Percentiles rank a stretch among this genome's conserved stretches.
These are phyloP conservation scores for Fusarium temperatum DNA, from an alignment of 2,329 filamentous ascomycete species.

Conservation along the genomic window DNA sequence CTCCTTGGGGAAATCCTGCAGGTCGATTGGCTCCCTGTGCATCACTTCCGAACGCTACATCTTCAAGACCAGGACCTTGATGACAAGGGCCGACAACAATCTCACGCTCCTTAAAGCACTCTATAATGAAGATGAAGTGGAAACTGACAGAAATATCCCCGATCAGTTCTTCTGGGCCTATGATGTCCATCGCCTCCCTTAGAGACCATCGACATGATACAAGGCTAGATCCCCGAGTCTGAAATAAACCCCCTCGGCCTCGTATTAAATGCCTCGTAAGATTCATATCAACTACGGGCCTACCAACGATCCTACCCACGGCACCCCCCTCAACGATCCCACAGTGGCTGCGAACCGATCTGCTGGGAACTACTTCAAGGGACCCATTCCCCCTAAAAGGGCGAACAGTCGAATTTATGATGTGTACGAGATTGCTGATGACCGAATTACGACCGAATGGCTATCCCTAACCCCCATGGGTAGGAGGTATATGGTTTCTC, in stretches of 20 bases:
- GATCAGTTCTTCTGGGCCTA: accelerated
- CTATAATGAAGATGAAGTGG: accelerated
- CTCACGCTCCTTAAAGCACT: accelerated
- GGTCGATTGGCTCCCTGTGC: neutral
- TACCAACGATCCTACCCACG: no score
- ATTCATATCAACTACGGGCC: no score
- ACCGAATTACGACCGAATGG: accelerated
- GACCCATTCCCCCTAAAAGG: neutral
- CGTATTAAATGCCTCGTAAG: accelerated
- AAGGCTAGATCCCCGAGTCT: no score
- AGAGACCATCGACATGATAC: no score
- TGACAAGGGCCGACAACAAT: neutral
- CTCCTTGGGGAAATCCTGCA: neutral
- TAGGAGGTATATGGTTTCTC: neutral
- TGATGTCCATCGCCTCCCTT: neutral
- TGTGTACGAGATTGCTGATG: accelerated
- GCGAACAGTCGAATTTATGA: neutral
- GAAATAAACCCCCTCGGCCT: no score
- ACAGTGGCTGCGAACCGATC: accelerated
- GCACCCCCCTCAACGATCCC: no score
- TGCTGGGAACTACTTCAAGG: accelerated
- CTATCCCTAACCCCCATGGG: neutral
- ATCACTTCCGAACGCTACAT: neutral
- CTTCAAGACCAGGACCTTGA: neutral
- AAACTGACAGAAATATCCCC: accelerated